phyloP scores from a whole-genome alignment of 2,329 filamentous ascomycete genomes.

The Sarocladium brachiariae region DNA sequence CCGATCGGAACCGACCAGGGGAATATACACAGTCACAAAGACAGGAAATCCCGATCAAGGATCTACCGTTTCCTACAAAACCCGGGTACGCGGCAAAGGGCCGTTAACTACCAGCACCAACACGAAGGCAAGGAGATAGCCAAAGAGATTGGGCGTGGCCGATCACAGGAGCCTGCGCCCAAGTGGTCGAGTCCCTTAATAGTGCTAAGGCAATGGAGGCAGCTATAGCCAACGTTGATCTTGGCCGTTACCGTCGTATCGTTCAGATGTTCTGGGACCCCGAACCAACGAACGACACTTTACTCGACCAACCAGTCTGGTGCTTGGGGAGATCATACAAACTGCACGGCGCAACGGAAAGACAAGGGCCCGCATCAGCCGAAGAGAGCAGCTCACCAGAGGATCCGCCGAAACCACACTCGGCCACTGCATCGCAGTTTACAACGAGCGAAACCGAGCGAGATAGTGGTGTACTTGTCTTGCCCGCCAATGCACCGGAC shows the following conservation, averaged over 20 bases:
- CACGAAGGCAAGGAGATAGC: too few relatives aligned
- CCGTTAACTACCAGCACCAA: too few relatives aligned
- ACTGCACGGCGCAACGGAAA: slow-evolving; percentile 23
- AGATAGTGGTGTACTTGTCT: slow-evolving; percentile 10
- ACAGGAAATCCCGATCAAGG: too few relatives aligned
- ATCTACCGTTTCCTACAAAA: not conserved
- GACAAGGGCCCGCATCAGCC: not conserved
- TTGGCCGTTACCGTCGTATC: slow-evolving; percentile 70
- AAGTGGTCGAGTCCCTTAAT: not conserved
- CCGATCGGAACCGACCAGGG: too few relatives aligned
- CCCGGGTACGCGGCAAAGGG: too few relatives aligned
- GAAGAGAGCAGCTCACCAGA: not conserved
- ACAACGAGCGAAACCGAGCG: slow-evolving; percentile 15
- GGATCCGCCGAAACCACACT: slow-evolving; percentile 16
- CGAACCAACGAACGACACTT: slow-evolving; percentile 71
- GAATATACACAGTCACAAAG: too few relatives aligned
- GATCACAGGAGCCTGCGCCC: not conserved
- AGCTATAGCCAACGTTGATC: slow-evolving; percentile 53
- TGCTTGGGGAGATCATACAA: slow-evolving; percentile 58
- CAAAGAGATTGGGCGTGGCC: too few relatives aligned
- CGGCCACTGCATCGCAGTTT: slow-evolving; percentile 15
- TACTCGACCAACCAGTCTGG: slow-evolving; percentile 68
- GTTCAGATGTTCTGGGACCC: slow-evolving; percentile 92
- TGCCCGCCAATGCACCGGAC: slow-evolving; percentile 27
- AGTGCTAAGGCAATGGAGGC: slow-evolving; percentile 23